Evolutionary conservation across 2,329 filamentous ascomycete genomes (phyloP), one percentile per base, ranked within the genome.

Genomic region (Dichotomopilus funicola): DNA sequence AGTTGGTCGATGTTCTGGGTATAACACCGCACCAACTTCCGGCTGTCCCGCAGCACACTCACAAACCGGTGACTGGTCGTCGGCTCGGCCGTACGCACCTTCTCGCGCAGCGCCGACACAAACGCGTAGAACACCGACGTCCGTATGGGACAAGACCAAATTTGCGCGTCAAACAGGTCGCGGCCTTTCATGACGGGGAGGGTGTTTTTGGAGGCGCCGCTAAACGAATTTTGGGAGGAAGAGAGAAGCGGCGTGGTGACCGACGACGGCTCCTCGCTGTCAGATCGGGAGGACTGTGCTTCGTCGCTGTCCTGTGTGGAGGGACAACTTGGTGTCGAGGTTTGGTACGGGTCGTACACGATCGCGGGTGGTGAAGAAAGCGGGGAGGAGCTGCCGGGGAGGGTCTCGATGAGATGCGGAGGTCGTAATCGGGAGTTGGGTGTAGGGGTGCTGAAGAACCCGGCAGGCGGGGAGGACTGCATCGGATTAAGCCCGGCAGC

Each of bases 1-100:
- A 89, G 80, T 59, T 83, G 82, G 62, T 89, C 86, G 61, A 89
- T 89, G 60, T 89, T 89, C 62, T 89, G 86, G 0, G 86, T 89
- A 63, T 89, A 89, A 63, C 85, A 87, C 41, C 86, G 75, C 36
- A 88, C 83, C 5, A 89, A 74, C 60, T 86, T 85, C 3, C 85
- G 83, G 4, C 80, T 77, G 64, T 88, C 83, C 45, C 84, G 78
- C 5, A 89, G 73, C 37, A 83, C 79, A 44, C 80, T 78, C 61
- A 89, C 85, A 65, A 89, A 88, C 54, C 79, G 80, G 69, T 89
- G 86, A 1, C 83, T 86, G 13, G 75, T 73, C 1, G 85, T 88
- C 0, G 85, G 85, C 51, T 78, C 71, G 8, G 86, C 82, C n/a
- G 79, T 77, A 41, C 74, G 76, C 12, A 87, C 80, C 54, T 82